Evolutionary conservation across 78 protist species (phyloP).

Genomic region (Planoprotostelium fungivorum): DNA sequence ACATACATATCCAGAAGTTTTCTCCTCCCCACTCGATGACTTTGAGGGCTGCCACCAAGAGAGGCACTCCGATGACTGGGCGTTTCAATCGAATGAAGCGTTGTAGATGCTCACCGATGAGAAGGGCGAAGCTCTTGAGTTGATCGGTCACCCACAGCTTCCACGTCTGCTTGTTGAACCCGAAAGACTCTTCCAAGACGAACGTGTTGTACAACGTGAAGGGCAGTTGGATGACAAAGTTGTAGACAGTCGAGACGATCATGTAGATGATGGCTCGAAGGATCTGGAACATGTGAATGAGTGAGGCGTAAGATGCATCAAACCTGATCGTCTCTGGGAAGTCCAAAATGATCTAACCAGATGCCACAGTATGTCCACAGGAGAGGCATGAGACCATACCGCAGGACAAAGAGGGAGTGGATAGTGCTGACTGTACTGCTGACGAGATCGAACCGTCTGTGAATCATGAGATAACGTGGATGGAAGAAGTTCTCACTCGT

Average conservation of each 20-base stretch:
- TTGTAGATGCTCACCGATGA: neutral
- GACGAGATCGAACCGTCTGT: neutral
- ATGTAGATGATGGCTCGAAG: slow-evolving; percentile 19
- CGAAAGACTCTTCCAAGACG: slow-evolving; percentile 74
- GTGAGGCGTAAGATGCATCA: neutral
- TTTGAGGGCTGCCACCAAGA: neutral
- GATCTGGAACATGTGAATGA: slow-evolving; percentile 1
- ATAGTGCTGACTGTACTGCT: neutral
- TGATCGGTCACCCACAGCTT: slow-evolving; percentile 15
- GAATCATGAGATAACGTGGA: neutral
- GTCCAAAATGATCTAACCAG: neutral
- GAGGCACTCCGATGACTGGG: neutral
- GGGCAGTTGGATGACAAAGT: slow-evolving; percentile 39
- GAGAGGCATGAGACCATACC: slow-evolving; percentile 7
- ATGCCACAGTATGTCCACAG: slow-evolving; percentile 13
- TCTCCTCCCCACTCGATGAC: slow-evolving; percentile 9
- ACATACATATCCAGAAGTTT: slow-evolving; percentile 13
- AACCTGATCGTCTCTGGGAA: slow-evolving; percentile 31
- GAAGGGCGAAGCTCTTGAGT: slow-evolving; percentile 9
- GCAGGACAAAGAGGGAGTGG: neutral
- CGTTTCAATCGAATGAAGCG: neutral
- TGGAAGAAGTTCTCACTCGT: slow-evolving; percentile 10
- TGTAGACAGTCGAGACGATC: neutral
- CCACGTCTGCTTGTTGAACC: slow-evolving; percentile 70
- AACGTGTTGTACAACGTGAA: slow-evolving; percentile 51